Percentiles rank a stretch among this genome's conserved stretches.
Conservation (phyloP, 176 grass and related monocot species). For the Oryza officinalis region DNA sequence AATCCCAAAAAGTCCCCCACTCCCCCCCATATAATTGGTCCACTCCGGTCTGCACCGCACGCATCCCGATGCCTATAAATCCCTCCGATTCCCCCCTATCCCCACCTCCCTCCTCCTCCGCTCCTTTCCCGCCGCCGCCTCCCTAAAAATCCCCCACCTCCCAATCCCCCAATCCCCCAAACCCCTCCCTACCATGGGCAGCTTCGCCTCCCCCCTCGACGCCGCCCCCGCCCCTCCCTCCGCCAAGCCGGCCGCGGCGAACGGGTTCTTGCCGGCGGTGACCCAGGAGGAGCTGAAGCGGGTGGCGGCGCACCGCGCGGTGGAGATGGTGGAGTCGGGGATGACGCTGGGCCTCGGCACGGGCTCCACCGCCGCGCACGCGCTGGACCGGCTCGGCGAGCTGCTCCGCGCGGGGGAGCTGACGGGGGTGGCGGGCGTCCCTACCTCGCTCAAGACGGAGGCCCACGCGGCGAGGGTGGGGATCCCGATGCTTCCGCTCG, state of each 20-base stretch:
- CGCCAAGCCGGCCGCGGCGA: neutral
- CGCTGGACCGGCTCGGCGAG: conserved; percentile 57
- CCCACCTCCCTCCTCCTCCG: neutral
- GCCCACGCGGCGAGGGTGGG: conserved; percentile 37
- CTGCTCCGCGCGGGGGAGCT: conserved; percentile 42
- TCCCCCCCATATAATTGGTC: neutral
- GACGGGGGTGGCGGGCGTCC: conserved; percentile 43
- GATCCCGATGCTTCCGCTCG: conserved; percentile 60
- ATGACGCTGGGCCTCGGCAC: conserved; percentile 76
- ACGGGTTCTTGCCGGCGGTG: neutral
- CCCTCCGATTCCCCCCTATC: neutral
- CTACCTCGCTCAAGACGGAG: conserved; percentile 72
- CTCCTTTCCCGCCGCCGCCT: conserved; percentile 28
- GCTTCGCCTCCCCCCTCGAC: neutral
- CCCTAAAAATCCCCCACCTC: neutral
- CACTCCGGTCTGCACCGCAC: neutral
- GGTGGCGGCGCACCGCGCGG: conserved; percentile 61
- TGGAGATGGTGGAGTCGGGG: conserved; percentile 42
- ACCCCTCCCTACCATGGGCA: neutral
- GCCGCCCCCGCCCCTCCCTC: neutral
- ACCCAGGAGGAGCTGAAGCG: conserved; percentile 74
- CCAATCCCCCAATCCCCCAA: neutral
- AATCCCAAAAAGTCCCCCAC: too few relatives aligned
- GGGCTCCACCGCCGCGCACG: conserved; percentile 72
- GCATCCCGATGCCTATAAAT: conserved; percentile 44